Conservation (phyloP, 176 grass and related monocot genomes). For the Musa troglodytarum region DNA sequence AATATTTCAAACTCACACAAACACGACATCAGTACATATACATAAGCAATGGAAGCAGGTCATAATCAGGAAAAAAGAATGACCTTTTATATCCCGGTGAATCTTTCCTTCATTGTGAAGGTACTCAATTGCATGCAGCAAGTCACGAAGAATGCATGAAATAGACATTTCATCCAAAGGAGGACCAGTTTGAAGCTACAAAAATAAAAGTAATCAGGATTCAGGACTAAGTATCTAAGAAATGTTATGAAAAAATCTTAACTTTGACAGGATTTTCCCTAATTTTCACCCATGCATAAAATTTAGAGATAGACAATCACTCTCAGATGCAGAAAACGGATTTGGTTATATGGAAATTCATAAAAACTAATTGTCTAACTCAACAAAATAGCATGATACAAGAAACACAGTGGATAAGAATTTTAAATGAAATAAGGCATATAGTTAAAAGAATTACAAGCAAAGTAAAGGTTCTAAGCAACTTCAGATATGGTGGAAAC, state of each 20-base stretch:
- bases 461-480: neutral
- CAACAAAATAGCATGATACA: neutral
- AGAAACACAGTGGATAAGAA: neutral
- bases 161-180: constrained; percentile 97
- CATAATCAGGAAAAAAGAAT: neutral
- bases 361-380: neutral
- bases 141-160: constrained; percentile 82
- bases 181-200: constrained; percentile 77
- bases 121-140: constrained; percentile 93
- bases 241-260: neutral
- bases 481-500: neutral
- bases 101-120: constrained; percentile 99
- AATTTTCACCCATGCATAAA: neutral
- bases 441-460: neutral
- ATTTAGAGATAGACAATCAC: neutral
- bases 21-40: neutral
- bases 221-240: neutral
- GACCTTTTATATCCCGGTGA: constrained; percentile 22
- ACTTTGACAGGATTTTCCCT: neutral
- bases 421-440: neutral
- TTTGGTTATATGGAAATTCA: neutral
- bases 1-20: neutral
- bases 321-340: neutral
- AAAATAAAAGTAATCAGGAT: constrained; percentile 12
- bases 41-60: neutral